Base-by-base conservation (phyloP, 805 yeast species). In the Wickerhamiella hasegawae region DNA sequence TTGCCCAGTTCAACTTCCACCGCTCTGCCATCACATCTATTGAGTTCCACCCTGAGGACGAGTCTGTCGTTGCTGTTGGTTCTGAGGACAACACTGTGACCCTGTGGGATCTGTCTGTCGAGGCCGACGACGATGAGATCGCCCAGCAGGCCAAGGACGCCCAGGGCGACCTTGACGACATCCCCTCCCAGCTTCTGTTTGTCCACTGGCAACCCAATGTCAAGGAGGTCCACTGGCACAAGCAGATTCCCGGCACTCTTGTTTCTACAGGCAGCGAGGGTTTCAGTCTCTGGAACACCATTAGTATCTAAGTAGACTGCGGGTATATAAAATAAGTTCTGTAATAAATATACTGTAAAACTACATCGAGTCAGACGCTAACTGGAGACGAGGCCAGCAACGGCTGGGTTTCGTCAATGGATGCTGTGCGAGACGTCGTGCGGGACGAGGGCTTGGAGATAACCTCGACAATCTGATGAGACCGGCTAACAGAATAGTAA, bases 181-280 rank as follows among this genome's bases (percentile, higher is more conserved):
- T 87, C 43, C 98, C 98, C 14, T 90, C 97, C 17, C 98, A 90
- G 59, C 66, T 90, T 49, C 63, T 90, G 54, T 90, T 90, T 61
- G 94, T 87, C 31, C 98, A 90, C 57, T 90, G 97, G 97, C 98
- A 90, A 63, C 75, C 76, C 48, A 92, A 90, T 51, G 96, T 87
- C 36, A 90, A 90, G 63, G 98, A 90, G 56, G 95, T 87, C 33
- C 80, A 92, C 60, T 90, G 98, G 98, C 95, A 87, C 59, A 73
- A 65, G 51, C 97, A 90, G 63, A 81, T 90, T 37, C 98, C 98
- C 3, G 98, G 98, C 32, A 76, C 93, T 45, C 68, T 90, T 52
- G 83, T 84, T 14, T 76, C 92, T 48, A 87, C 97, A 2, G 98
- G 98, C 45, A 76, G 87, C 25, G 96, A 87, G 51, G 98, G 98